phyloP scores from a whole-genome alignment of 192 early-diverging fungal species.

The Helicostylum pulchrum region DNA sequence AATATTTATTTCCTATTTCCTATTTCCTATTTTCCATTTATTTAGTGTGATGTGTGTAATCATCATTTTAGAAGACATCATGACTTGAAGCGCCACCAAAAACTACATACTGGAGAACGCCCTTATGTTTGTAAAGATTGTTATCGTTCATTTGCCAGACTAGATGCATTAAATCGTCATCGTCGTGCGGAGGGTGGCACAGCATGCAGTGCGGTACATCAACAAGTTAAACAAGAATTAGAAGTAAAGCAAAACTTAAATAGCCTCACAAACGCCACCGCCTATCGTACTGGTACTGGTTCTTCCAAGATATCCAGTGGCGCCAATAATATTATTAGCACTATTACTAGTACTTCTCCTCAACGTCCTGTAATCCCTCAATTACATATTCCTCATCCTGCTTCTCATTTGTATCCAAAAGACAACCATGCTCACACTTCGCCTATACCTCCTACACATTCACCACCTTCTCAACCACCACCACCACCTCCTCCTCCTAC shows the following conservation, averaged over 20 bases:
- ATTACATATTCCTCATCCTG: slow-evolving; percentile 18
- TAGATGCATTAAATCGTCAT: slow-evolving; percentile 80
- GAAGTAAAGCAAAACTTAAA: background rate
- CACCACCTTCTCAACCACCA: background rate
- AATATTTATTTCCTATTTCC: no score
- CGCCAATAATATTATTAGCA: background rate
- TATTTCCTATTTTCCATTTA: background rate
- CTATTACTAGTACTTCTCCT: background rate
- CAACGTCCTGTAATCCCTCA: slow-evolving; percentile 11
- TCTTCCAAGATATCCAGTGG: no score
- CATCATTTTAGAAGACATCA: slow-evolving; percentile 63
- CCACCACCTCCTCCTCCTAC: background rate
- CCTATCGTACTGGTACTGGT: background rate
- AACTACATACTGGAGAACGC: slow-evolving; percentile 74
- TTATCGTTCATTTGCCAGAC: slow-evolving; percentile 75
- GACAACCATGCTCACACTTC: background rate
- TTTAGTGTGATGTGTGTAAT: slow-evolving; percentile 34
- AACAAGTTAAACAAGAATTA: slow-evolving; percentile 2
- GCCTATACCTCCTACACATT: background rate
- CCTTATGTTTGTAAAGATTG: slow-evolving; percentile 74
- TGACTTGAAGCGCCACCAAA: slow-evolving; percentile 86
- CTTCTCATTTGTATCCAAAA: slow-evolving; percentile 11
- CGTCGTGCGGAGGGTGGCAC: slow-evolving; percentile 47
- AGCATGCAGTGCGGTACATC: slow-evolving; percentile 27
- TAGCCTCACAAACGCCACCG: slow-evolving; percentile 4